phyloP scores from a whole-genome alignment of 169 alveolate species.

The Cryptosporidium bovis region DNA sequence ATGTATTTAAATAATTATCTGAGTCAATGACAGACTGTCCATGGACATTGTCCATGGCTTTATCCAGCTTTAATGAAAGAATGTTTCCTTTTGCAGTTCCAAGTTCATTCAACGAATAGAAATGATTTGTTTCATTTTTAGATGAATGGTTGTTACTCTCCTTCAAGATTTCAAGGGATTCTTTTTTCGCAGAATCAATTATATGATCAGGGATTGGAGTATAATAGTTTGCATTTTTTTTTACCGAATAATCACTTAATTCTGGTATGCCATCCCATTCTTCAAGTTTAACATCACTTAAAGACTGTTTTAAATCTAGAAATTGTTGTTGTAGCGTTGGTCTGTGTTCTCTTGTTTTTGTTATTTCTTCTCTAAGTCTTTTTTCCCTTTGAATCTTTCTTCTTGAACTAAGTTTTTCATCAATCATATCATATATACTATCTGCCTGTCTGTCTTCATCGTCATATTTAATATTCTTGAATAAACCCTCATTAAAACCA shows the following conservation, averaged over 20 bases:
- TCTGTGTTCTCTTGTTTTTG: conserved; percentile 87
- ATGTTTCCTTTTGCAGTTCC: conserved; percentile 95
- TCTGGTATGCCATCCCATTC: conserved; percentile 99
- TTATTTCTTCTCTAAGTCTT: conserved; percentile 86
- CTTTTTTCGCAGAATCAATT: conserved; percentile 78
- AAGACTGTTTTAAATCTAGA: conserved; percentile 81
- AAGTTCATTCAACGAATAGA: conserved; percentile 82
- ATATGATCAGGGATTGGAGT: conserved; percentile 93
- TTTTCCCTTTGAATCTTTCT: conserved; percentile 89
- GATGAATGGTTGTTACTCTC: conserved; percentile 1
- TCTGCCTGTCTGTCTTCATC: conserved; percentile 95
- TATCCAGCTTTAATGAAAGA: conserved; percentile 92
- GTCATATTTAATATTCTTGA: conserved; percentile 88
- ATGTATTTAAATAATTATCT: conserved; percentile 93
- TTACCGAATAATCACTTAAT: conserved; percentile 89
- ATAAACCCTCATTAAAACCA: conserved; percentile 90
- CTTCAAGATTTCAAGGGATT: background rate
- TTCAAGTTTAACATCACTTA: conserved; percentile 86
- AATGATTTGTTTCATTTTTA: background rate
- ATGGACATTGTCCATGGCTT: conserved; percentile 91
- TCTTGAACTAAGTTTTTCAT: conserved; percentile 90
- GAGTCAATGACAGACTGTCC: conserved; percentile 97
- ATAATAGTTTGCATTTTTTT: conserved; percentile 87
- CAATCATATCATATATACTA: conserved; percentile 89
- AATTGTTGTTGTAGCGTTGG: conserved; percentile 84